Conservation (phyloP, 805 yeast species). For the Sugiyamaella chiloensis region DNA sequence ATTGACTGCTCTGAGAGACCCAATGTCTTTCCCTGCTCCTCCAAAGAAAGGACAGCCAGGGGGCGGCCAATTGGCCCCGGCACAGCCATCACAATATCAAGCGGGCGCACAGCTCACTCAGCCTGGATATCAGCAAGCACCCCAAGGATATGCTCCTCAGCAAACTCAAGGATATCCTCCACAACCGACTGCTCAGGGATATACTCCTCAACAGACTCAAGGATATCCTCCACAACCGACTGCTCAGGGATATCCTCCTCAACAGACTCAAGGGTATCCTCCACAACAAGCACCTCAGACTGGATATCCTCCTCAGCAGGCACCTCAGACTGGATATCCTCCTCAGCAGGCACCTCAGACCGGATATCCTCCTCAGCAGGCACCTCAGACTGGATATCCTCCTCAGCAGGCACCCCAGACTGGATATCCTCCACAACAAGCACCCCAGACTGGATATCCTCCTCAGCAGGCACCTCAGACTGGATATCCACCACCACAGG, state of each 20-base stretch:
- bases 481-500: slow-evolving; percentile 12
- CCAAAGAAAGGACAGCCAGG: slow-evolving; percentile 40
- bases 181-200: slow-evolving; percentile 9
- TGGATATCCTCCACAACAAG: not conserved
- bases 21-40: slow-evolving; percentile 43
- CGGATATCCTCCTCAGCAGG: slow-evolving; percentile 12
- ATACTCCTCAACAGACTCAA: slow-evolving; percentile 10
- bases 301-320: slow-evolving; percentile 15
- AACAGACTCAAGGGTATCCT: slow-evolving; percentile 10
- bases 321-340: slow-evolving; percentile 7
- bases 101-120: too few relatives aligned
- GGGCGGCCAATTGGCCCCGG: slow-evolving; percentile 22
- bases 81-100: not conserved
- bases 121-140: slow-evolving; percentile 2
- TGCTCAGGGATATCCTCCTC: slow-evolving; percentile 13
- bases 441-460: not conserved
- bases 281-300: slow-evolving; percentile 13
- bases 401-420: slow-evolving; percentile 1
- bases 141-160: not conserved
- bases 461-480: slow-evolving; percentile 7
- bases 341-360: slow-evolving; percentile 17
- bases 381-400: slow-evolving; percentile 16
- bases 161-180: not conserved
- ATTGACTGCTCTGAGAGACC: slow-evolving; percentile 33
- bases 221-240: slow-evolving; percentile 13